Evolutionary conservation across 2,329 filamentous ascomycete genomes (phyloP), one percentile per base, ranked within the genome.

Genomic region (Elsinoe necatrix): DNA sequence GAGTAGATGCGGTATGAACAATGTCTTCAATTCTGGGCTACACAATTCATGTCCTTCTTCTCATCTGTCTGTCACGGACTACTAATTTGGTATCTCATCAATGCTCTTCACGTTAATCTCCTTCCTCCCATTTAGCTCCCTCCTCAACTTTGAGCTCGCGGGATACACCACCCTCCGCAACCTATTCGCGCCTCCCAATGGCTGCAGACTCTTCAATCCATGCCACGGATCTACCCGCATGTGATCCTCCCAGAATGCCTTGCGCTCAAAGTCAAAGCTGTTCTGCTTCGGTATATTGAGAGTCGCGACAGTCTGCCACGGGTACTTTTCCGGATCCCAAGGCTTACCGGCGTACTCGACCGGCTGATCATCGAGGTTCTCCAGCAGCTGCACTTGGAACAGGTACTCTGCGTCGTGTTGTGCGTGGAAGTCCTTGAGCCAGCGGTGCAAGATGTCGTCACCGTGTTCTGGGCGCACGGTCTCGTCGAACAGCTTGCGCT

Each of bases 281-380:
- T 75, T 70, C 58, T 77, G 72, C 61, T 69, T 69, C 1, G 70
- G 72, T 11, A 74, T 66, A 16, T 67, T 62, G 12, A 74, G 61
- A 23, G 63, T 69, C 1, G 72, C 75, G 4, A 78, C 69, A 1
- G 72, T 74, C 60, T 77, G 72, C 65, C 70, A 77, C 1, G 74
- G 75, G 56, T 74, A 77, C 47, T 73, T 76, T 35, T 72, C 69
- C 2, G 68, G 64, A 47, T 78, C 74, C 75, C 75, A 78, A 5
- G 69, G 64, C 20, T 65, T 72, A 9, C 73, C 72, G 12, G 68
- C 67, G 56, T 74, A 72, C 58, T 76, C 71, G n/a, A 75, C 69
- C 0, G 72, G 71, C 61, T 77, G 74, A 16, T 77, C 72, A 1
- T 72, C 64, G 0, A 78, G 64, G 55, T 76, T 73, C 54, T 77